A percentile compares a stretch with the other conserved stretches of the same genome.
Evolutionary conservation across 257 asterid genomes (phyloP).

Genomic region (Gardenia jasminoides): DNA sequence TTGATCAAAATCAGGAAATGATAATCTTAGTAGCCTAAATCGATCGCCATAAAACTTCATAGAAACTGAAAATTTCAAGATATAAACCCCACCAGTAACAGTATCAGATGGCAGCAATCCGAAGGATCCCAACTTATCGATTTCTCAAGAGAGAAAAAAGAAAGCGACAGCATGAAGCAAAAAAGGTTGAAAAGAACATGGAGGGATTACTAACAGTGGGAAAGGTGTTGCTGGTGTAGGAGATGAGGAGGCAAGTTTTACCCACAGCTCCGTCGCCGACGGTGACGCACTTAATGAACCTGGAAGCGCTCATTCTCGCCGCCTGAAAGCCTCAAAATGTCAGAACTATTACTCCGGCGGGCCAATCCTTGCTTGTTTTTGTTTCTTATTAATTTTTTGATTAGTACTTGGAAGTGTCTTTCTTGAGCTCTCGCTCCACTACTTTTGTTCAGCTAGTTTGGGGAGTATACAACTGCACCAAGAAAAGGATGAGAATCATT

Average conservation of each 20-base stretch:
- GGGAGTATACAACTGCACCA: not conserved
- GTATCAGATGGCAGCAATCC: not conserved
- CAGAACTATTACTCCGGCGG: conserved; percentile 12
- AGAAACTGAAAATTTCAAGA: not conserved
- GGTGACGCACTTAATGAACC: conserved; percentile 79
- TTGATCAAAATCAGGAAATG: not conserved
- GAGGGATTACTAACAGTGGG: conserved; percentile 46
- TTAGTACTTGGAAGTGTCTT: not conserved
- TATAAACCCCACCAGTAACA: not conserved
- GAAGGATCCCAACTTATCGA: not conserved
- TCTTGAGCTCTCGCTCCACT: not conserved
- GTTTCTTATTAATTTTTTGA: not conserved
- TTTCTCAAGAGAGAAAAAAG: not conserved
- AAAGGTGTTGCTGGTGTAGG: conserved; percentile 81
- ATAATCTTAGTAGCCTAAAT: not conserved
- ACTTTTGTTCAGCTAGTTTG: not conserved
- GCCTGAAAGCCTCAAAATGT: conserved; percentile 26
- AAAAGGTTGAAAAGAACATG: not conserved
- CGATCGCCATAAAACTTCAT: not conserved
- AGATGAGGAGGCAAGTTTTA: conserved; percentile 78
- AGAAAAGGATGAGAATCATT: not conserved
- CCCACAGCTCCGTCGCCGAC: conserved; percentile 91
- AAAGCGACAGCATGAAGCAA: not conserved
- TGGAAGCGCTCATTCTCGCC: conserved; percentile 66
- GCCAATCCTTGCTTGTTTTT: conserved; percentile 5